phyloP scores from a whole-genome alignment of 192 early-diverging fungal species.

The Coemansia sp. region DNA sequence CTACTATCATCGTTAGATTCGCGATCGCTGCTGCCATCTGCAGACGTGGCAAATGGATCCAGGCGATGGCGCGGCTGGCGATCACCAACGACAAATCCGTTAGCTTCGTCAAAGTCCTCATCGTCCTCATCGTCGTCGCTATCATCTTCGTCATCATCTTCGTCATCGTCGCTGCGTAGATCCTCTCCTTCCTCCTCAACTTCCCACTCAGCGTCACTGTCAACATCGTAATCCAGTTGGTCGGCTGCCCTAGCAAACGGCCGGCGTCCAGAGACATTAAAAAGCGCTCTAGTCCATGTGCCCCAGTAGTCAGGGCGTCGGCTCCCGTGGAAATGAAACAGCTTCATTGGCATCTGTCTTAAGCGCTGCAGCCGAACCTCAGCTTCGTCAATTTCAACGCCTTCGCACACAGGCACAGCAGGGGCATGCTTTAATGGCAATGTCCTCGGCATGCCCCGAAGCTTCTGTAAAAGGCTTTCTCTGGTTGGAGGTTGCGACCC shows the following conservation, averaged over 20 bases:
- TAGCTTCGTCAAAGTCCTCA: constrained; percentile 82
- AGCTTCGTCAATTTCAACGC: constrained; percentile 29
- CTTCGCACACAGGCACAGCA: neutral
- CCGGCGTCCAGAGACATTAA: constrained; percentile 56
- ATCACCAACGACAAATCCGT: constrained; percentile 85
- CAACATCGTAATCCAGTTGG: constrained; percentile 79
- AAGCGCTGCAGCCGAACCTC: constrained; percentile 28
- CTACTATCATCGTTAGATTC: constrained; percentile 18
- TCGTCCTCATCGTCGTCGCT: constrained; percentile 54
- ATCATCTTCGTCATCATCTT: constrained; percentile 54
- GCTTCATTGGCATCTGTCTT: constrained; percentile 28
- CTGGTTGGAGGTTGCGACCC: neutral
- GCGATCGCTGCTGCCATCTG: constrained; percentile 9
- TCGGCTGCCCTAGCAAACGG: constrained; percentile 66
- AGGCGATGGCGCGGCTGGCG: neutral
- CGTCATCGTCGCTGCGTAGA: constrained; percentile 74
- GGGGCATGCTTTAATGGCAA: neutral
- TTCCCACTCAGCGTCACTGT: constrained; percentile 92
- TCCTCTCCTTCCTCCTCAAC: constrained; percentile 86
- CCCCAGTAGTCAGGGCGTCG: constrained; percentile 55
- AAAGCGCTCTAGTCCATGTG: constrained; percentile 72
- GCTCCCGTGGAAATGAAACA: constrained; percentile 34
- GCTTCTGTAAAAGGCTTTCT: constrained; percentile 11
- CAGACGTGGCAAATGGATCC: neutral
- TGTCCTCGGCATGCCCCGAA: neutral